These are phyloP conservation scores for Purshia tridentata DNA, from an alignment of 306 rosid genomes.

Conservation along the genomic window DNA sequence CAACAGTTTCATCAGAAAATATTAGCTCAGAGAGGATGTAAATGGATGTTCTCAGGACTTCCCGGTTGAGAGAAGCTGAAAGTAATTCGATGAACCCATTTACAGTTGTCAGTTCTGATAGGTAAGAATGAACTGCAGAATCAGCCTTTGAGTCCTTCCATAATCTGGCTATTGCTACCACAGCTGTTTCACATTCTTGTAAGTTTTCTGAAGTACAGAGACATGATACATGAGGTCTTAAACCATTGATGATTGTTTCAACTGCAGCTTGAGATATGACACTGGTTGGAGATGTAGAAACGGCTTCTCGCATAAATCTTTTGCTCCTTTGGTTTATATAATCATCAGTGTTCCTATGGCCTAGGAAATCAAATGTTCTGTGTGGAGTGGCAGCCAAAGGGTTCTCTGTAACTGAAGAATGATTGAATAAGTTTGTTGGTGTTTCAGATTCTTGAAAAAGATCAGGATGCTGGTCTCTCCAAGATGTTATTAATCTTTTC, in stretches of 20 bases:
- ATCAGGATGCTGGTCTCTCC: slow-evolving; percentile 85
- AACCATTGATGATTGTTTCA: slow-evolving; percentile 58
- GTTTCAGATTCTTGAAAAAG: slow-evolving; percentile 67
- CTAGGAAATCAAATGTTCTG: slow-evolving; percentile 35
- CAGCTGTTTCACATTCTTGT: slow-evolving; percentile 75
- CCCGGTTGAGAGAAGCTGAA: slow-evolving; percentile 65
- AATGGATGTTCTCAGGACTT: slow-evolving; percentile 67
- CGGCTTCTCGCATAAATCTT: slow-evolving; percentile 44
- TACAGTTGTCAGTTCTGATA: slow-evolving; percentile 67
- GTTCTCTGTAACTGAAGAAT: slow-evolving; percentile 43
- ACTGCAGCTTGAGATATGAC: slow-evolving; percentile 82
- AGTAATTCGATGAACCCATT: slow-evolving; percentile 83
- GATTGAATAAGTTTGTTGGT: slow-evolving; percentile 42
- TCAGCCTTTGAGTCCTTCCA: slow-evolving; percentile 86
- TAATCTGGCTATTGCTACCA: slow-evolving; percentile 57
- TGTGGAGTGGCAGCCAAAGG: slow-evolving; percentile 37
- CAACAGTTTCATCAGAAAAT: slow-evolving; percentile 58
- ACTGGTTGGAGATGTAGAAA: slow-evolving; percentile 70
- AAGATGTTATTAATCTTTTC: slow-evolving; percentile 86
- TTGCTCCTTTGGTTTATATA: slow-evolving; percentile 52
- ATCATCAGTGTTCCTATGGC: slow-evolving; percentile 40
- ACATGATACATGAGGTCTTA: slow-evolving; percentile 68
- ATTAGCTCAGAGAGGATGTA: slow-evolving; percentile 73
- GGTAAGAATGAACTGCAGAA: slow-evolving; percentile 58
- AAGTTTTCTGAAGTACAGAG: slow-evolving; percentile 75